Evolutionary conservation across 2,329 filamentous ascomycete species (phyloP), one percentile per base, ranked within the genome.

Genomic region (Hypomyces rosellus): DNA sequence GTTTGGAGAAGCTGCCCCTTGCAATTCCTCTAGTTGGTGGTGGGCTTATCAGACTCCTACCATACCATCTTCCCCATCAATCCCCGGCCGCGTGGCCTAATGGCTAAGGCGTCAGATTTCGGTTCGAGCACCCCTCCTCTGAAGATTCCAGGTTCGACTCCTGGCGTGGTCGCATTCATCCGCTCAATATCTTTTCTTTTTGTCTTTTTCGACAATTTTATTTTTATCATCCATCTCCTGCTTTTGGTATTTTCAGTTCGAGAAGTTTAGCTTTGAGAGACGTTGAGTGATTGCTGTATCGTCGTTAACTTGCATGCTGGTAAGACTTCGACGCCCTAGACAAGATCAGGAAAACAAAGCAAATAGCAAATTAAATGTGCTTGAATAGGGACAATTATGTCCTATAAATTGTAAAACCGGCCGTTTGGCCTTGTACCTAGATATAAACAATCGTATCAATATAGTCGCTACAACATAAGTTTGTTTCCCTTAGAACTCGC

Each of bases 91-190:
- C 38, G 38, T 41, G 38, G 38, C 38, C 38, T 41, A 41, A 41
- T 41, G 38, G 38, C 38, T 41, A 41, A 41, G 38, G 38, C 38
- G 38, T 41, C 38, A 41, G 38, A 41, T 41, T 41, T 41, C 38
- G 38, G 38, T 41, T 41, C 20, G n/a, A 20, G 15, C 8, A 41
- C 20, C 38, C 16, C 15, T 41, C 20, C 38, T 41, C 38, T 41
- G 38, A 41, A 41, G 38, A 41, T 41, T 41, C 38, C 38, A 41
- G 38, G 38, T 41, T 41, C 38, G 38, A 41, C 38, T 41, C 38
- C 38, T 41, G 38, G 38, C 38, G 38, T 41, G 38, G 38, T 41
- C 38, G 38, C 22, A 4, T 16, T 20, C 25, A 30, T 30, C 25
- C 6, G 25, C 25, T 30, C 12, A 41, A 16, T 2, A 13, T 41